These are phyloP conservation scores for Somion occarium DNA, from an alignment of 1,284 basidiomycete genomes.

Conservation along the genomic window DNA sequence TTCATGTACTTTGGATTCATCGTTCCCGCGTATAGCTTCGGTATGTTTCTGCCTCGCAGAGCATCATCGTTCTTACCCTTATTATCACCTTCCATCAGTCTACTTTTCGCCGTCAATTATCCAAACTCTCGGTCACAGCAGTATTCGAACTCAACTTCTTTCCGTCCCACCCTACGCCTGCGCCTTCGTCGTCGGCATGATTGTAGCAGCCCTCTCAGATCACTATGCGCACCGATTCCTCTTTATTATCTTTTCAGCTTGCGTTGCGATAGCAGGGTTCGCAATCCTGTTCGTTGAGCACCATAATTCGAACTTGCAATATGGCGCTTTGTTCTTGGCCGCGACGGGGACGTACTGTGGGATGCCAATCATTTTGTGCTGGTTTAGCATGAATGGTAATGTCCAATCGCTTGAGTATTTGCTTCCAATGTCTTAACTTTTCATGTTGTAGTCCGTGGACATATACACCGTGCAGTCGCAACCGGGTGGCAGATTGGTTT, in stretches of 20 bases:
- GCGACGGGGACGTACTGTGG: slow-evolving; percentile 27
- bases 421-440: background rate
- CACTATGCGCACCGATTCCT: slow-evolving; percentile 22
- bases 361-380: slow-evolving; percentile 28
- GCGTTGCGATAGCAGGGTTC: slow-evolving; percentile 24
- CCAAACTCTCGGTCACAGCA: slow-evolving; percentile 35
- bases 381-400: slow-evolving; percentile 30
- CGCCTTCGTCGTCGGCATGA: slow-evolving; percentile 29
- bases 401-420: background rate
- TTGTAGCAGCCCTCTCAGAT: slow-evolving; percentile 23
- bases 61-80: background rate
- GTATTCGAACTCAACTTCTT: slow-evolving; percentile 44
- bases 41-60: slow-evolving; percentile 12
- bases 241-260: slow-evolving; percentile 22
- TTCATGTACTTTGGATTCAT: slow-evolving; percentile 30
- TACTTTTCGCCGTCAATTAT: slow-evolving; percentile 33
- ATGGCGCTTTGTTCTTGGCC: slow-evolving; percentile 28
- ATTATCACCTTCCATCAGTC: slow-evolving; percentile 12
- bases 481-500: slow-evolving; percentile 28
- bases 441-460: slow-evolving; percentile 22
- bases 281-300: slow-evolving; percentile 25
- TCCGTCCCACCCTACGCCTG: slow-evolving; percentile 45
- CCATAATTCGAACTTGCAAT: slow-evolving; percentile 24
- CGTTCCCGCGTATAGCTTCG: slow-evolving; percentile 27
- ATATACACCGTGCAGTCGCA: slow-evolving; percentile 23